phyloP scores from a whole-genome alignment of 208 protist species.

The Phytomonas sp. region DNA sequence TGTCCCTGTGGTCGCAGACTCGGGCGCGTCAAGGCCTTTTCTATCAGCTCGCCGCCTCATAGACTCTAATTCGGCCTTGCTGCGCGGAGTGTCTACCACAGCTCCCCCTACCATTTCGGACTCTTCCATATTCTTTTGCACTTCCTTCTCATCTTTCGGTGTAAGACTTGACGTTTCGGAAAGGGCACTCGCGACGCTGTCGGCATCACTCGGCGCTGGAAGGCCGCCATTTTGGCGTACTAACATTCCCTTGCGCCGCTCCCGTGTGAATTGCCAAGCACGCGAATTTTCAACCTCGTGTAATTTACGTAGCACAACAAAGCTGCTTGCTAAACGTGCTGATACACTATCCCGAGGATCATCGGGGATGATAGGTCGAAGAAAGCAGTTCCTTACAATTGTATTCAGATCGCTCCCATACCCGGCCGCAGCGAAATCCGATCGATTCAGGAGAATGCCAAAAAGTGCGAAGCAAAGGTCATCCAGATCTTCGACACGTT shows the following conservation, averaged over 20 bases:
- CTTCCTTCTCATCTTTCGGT: not conserved
- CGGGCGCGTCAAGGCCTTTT: not conserved
- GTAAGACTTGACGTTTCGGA: not conserved
- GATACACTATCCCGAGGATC: slow-evolving; percentile 28
- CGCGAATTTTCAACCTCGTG: slow-evolving; percentile 23
- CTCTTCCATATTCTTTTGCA: not conserved
- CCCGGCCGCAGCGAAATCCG: slow-evolving; percentile 61
- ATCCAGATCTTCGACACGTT: slow-evolving; percentile 36
- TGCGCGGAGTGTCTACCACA: not conserved
- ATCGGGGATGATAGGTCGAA: slow-evolving; percentile 33
- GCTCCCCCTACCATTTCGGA: not conserved
- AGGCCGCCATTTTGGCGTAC: not conserved
- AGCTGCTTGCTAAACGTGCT: slow-evolving; percentile 40
- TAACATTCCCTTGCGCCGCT: not conserved
- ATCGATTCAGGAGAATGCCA: slow-evolving; percentile 36
- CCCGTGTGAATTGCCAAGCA: not conserved
- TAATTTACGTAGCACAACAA: slow-evolving; percentile 51
- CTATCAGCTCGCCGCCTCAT: not conserved
- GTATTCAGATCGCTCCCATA: slow-evolving; percentile 35
- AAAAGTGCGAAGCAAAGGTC: slow-evolving; percentile 69
- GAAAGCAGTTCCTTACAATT: slow-evolving; percentile 53
- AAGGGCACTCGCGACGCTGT: not conserved
- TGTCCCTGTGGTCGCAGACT: not conserved
- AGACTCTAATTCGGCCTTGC: not conserved
- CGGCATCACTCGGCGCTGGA: not conserved